Evolutionary conservation across 495 filamentous ascomycete species (phyloP), one percentile per base, ranked within the genome.

Genomic region (Podospora didyma): DNA sequence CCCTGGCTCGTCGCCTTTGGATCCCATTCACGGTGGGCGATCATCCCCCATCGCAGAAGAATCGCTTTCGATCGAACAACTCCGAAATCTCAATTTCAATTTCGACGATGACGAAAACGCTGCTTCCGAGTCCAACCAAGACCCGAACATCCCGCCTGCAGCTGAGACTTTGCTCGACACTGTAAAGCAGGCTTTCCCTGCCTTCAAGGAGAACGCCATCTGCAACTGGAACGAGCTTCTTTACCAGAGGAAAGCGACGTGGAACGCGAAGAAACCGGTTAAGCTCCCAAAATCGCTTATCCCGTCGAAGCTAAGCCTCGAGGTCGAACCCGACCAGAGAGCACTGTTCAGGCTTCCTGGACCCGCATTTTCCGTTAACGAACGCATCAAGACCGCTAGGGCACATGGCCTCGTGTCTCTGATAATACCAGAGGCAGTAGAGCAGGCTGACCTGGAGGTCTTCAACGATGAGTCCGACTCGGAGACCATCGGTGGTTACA

Each of bases 271-370:
- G 67, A 77, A 81, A 42, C 88, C 88, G 2, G 26, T 76, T 1
- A 93, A 90, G 67, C 78, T 82, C 11, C 91, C 95, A 19, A 96
- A 89, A 65, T 80, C 87, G 1, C 76, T 96, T 17, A 76, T 90
- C 14, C 90, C 91, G 0, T 91, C 87, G 12, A 99, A 97, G 69
- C 77, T 96, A 47, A 89, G 84, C 55, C 73, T 97, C 6, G 94
- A 97, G 55, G 71, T 97, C 11, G 84, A 85, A 3, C 77, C 79
- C 46, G 94, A 97, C 63, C 86, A 94, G 61, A 86, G 92, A 59
- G 86, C 88, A 57, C 72, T 78, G 10, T 98, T 98, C 68, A 84
- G 80, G 39, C 81, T 92, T 1, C 77, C 80, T 3, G 83, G 81
- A 1, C 75, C 82, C 20, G 70, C 76, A 0, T 70, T 59, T 1